Conservation (phyloP, 805 yeast species). For the Saccharomycopsis fermentans region DNA sequence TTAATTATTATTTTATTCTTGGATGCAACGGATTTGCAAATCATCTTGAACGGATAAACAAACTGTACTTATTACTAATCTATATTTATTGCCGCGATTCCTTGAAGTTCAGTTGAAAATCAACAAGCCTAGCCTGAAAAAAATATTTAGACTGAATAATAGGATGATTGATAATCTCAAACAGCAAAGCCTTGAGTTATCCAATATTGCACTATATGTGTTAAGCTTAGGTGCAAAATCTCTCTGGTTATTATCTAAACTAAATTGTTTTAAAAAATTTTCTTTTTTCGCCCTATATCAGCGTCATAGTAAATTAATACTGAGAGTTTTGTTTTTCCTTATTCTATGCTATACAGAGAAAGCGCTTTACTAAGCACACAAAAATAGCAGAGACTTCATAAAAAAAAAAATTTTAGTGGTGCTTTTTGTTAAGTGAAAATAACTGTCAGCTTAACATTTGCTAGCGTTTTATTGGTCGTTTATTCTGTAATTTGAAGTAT, state of each 20-base stretch:
- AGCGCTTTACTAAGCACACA: not conserved
- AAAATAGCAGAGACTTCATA: not conserved
- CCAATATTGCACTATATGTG: too few species aligned
- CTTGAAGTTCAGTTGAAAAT: not conserved
- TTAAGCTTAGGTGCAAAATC: too few species aligned
- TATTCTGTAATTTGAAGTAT: not conserved
- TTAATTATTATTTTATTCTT: conserved; percentile 3
- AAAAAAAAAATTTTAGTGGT: not conserved
- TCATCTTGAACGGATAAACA: conserved; percentile 3
- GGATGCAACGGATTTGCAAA: conserved; percentile 4
- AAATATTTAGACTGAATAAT: not conserved
- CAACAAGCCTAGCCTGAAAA: not conserved
- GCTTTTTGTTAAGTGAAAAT: not conserved
- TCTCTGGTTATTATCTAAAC: too few species aligned
- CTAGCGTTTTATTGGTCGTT: conserved; percentile 2
- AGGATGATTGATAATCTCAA: not conserved
- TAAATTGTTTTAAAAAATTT: not conserved
- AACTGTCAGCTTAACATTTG: conserved; percentile 5
- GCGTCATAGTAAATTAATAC: not conserved
- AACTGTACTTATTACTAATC: not conserved
- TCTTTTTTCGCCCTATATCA: not conserved
- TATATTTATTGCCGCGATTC: not conserved
- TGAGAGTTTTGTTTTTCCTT: not conserved
- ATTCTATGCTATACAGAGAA: not conserved
- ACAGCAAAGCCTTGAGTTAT: not conserved